A percentile compares a stretch with the other conserved stretches of the same genome.
Evolutionary conservation across 345 rosid genomes (phyloP).

Genomic region (Pistacia vera): DNA sequence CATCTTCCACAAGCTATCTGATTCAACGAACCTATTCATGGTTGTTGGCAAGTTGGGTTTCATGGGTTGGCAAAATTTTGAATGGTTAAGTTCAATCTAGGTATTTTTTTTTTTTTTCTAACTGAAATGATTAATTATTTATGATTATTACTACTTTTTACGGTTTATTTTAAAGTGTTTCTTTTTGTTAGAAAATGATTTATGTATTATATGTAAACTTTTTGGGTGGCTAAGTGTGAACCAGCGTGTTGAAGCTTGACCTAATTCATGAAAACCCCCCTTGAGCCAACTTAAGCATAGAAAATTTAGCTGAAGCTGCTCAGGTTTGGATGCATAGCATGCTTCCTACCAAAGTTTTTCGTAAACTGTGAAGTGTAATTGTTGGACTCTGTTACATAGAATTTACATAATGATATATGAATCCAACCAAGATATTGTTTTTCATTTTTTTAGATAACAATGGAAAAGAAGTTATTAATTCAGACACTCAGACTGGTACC

Average conservation of each 20-base stretch:
- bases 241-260: background rate
- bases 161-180: background rate
- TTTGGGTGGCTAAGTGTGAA: background rate
- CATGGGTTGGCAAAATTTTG: background rate
- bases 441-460: background rate
- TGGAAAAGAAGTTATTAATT: background rate
- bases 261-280: background rate
- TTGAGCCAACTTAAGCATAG: background rate
- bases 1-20: background rate
- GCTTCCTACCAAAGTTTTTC: background rate
- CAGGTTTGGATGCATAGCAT: background rate
- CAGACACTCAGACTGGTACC: background rate
- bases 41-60: conserved; percentile 2
- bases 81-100: background rate
- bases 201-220: too few relatives aligned
- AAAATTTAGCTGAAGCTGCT: background rate
- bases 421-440: background rate
- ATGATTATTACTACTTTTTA: too few relatives aligned
- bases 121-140: background rate
- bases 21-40: background rate
- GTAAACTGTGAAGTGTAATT: background rate
- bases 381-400: background rate
- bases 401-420: background rate
- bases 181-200: background rate
- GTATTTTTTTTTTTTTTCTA: background rate